Evolutionary conservation across 805 yeast species (phyloP), one percentile per base, ranked within the genome.

Genomic region (Metschnikowia noctiluminum): DNA sequence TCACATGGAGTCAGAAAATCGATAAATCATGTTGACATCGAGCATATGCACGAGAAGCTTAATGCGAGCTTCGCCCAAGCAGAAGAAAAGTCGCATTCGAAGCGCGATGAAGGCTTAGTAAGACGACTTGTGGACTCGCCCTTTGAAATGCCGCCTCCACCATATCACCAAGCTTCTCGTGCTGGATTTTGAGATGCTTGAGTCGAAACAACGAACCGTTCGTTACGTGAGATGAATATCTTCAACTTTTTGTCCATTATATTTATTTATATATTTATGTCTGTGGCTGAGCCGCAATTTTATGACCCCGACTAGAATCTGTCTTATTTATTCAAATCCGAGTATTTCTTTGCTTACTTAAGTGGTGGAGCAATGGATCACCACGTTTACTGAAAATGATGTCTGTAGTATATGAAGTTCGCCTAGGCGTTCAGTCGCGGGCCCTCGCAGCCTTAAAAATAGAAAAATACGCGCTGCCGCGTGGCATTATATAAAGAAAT

Each of bases 11-110:
- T 49, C 38, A 55, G 52, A 45, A 68, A 67, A 49, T 72, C 77
- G 15, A 51, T 50, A 37, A 55, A 55, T 47, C 54, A 54, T 26
- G 50, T 65, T 81, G 49, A 66, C 46, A 63, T 66, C 43, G 59
- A 58, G 37, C 57, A 57, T 50, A 61, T 64, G 53, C 62, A 62
- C 50, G 56, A 55, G 41, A 62, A 62, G 48, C 54, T 64, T 39
- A 47, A 51, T 12, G 43, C 39, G 31, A 47, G 44, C 38, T 37
- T 54, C 43, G 36, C 28, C 16, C 21, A 43, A 27, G 42, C 44
- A n/a, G 35, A 27, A 28, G 34, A 28, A 14, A 40, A 35, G 26
- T 35, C 21, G 16, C 34, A 13, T 4, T 35, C 27, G 38, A 43
- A 52, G 30, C 42, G 30, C 40, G 40, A 30, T 21, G 49, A 49